These are phyloP conservation scores for Pichia norvegensis DNA, from an alignment of 1,139 yeast genomes.

Conservation along the genomic window DNA sequence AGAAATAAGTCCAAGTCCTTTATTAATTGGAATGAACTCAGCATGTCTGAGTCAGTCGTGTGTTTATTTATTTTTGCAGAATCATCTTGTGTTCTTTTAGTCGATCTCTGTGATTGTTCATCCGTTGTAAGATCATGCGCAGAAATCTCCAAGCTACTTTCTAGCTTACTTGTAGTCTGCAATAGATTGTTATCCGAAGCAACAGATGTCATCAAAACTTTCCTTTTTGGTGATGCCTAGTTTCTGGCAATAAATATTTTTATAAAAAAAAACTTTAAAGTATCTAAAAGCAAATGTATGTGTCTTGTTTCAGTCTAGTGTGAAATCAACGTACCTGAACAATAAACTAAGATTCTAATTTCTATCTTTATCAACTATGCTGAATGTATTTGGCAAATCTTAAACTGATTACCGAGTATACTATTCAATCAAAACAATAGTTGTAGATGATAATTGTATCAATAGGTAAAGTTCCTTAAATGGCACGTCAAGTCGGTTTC, in stretches of 20 bases:
- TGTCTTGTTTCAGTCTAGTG: background rate
- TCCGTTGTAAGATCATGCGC: background rate
- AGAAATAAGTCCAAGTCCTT: constrained; percentile 78
- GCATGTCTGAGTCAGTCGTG: too few species aligned
- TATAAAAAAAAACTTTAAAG: too few species aligned
- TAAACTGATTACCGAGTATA: background rate
- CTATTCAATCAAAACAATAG: background rate
- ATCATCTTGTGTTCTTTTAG: background rate
- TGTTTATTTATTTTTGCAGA: background rate
- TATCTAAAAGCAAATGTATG: background rate
- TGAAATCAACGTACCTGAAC: background rate
- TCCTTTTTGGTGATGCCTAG: background rate
- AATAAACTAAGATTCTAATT: background rate
- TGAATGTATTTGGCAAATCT: background rate
- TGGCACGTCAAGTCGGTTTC: background rate
- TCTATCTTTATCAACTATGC: background rate
- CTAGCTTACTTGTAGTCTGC: background rate
- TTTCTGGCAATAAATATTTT: too few species aligned
- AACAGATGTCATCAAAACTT: background rate
- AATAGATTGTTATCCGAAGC: background rate
- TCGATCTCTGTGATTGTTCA: background rate
- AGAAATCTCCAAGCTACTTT: background rate
- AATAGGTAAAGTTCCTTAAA: background rate
- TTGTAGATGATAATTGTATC: background rate
- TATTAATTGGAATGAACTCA: constrained; percentile 52